Evolutionary conservation across 2,329 filamentous ascomycete genomes (phyloP).

Genomic region (Alternaria arbusti): DNA sequence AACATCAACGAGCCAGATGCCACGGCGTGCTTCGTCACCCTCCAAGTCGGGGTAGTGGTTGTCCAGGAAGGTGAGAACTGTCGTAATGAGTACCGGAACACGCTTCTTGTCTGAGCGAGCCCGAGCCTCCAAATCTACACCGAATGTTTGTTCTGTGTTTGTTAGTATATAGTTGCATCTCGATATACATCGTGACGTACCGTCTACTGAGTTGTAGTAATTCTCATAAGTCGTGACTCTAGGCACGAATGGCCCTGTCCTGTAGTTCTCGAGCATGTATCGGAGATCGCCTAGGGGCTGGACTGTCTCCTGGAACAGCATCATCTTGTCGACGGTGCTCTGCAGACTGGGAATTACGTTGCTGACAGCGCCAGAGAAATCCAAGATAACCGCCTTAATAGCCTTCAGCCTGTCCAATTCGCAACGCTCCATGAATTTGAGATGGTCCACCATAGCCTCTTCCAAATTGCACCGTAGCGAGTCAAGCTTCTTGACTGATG

Average conservation of each 20-base stretch:
- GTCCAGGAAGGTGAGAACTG: conserved; percentile 91
- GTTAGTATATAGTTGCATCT: conserved; percentile 20
- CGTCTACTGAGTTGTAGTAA: conserved; percentile 96
- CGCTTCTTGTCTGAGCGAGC: conserved; percentile 94
- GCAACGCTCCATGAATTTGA: conserved; percentile 96
- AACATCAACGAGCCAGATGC: conserved; percentile 94
- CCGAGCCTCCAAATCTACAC: conserved; percentile 94
- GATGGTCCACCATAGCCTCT: conserved; percentile 88
- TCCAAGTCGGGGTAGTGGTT: conserved; percentile 97
- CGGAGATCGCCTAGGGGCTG: conserved; percentile 88
- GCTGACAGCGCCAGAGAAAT: conserved; percentile 96
- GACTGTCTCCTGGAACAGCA: conserved; percentile 99
- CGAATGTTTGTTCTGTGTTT: conserved; percentile 83
- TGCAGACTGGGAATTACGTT: conserved; percentile 97
- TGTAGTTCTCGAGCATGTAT: conserved; percentile 95
- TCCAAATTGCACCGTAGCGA: conserved; percentile 92
- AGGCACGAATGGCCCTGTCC: conserved; percentile 89
- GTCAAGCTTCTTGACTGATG: conserved; percentile 83
- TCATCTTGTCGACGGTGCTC: conserved; percentile 97
- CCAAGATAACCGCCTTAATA: conserved; percentile 96
- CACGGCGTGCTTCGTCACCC: conserved; percentile 89
- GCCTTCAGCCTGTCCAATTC: conserved; percentile 95
- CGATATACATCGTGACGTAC: conserved; percentile 42
- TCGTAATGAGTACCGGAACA: conserved; percentile 89
- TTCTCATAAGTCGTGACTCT: conserved; percentile 95